Evolutionary conservation across 352 stramenopile genomes (phyloP).

Genomic region (Pythium aquatile): DNA sequence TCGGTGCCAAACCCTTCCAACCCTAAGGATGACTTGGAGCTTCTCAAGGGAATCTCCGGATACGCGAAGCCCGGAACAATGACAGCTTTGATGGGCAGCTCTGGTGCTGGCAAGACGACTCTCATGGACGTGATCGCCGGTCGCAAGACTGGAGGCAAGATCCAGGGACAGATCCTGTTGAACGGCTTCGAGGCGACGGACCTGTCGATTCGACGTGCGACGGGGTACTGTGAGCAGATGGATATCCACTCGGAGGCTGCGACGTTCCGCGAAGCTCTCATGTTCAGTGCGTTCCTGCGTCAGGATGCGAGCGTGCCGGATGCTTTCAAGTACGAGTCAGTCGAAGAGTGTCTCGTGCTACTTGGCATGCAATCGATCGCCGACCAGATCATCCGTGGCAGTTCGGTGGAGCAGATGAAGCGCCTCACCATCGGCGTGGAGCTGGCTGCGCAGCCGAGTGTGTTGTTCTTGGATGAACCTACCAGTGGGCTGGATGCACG

Average conservation of each 20-base stretch:
- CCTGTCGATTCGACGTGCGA: slow-evolving; percentile 38
- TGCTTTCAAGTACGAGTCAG: slow-evolving; percentile 34
- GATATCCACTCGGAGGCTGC: slow-evolving; percentile 88
- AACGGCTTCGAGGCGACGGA: slow-evolving; percentile 85
- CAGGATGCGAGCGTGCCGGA: slow-evolving; percentile 33
- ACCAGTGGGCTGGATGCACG: slow-evolving; percentile 84
- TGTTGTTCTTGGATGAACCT: slow-evolving; percentile 81
- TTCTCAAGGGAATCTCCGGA: slow-evolving; percentile 59
- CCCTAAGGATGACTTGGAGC: slow-evolving; percentile 33
- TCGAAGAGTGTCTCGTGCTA: slow-evolving; percentile 40
- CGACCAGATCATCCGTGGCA: slow-evolving; percentile 37
- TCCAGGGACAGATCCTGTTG: slow-evolving; percentile 81
- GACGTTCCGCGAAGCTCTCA: slow-evolving; percentile 91
- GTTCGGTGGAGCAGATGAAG: slow-evolving; percentile 51
- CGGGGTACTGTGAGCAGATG: slow-evolving; percentile 68
- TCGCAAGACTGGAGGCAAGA: slow-evolving; percentile 87
- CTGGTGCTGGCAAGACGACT: slow-evolving; percentile 92
- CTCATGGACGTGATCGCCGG: slow-evolving; percentile 94
- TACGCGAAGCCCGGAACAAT: slow-evolving; percentile 49
- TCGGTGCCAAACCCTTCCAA: slow-evolving; percentile 30
- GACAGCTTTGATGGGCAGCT: slow-evolving; percentile 73
- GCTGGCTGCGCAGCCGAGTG: slow-evolving; percentile 70
- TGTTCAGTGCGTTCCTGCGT: slow-evolving; percentile 90
- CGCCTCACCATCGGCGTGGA: slow-evolving; percentile 54
- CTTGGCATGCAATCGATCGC: slow-evolving; percentile 34